Base-by-base conservation (phyloP, 139 green algal genomes). In the Micractinium sp. region DNA sequence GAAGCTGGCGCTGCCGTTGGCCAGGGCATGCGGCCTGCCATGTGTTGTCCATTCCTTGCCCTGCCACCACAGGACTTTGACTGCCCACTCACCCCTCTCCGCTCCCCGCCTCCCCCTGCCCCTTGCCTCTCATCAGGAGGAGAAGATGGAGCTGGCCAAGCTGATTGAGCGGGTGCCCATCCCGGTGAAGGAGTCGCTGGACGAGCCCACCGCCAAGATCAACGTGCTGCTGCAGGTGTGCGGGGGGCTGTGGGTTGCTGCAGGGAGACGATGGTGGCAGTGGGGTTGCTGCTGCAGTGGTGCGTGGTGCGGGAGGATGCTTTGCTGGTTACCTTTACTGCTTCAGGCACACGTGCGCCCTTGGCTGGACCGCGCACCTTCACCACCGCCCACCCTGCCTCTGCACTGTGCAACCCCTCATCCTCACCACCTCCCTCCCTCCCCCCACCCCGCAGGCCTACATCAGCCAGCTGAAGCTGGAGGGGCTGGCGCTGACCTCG, bases 91-190 rank as follows among this genome's bases (percentile, higher is more conserved):
- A 12, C 63, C 7, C 23, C 63, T 29, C 14, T 73, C 22, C 63
- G 7, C 20, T n/a, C 63, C 22, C 63, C 63, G 7, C 78, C 41
- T 69, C 25, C 36, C 36, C 18, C 2, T 80, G 74, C n/a, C 20
- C 74, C 18, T 16, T 80, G 16, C n/a, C 74, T 25, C 74, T 47
- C n/a, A n/a, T n/a, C 74, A 91, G 89, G 98, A 99, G 91, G 98
- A 99, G 95, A 99, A 99, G 95, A 85, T 99, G 86, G 97, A 99
- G 95, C 94, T 99, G 86, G 97, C 96, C 76, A 99, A 99, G 94
- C 94, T 99, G 89, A 94, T 99, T 79, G 98, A 99, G 88, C 93
- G 98, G 2, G 98, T 99, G 87, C 98, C 98, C 87, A 98, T 99
- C 76, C 98, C 98, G 33, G 95, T 99, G 35, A 99, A 99, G 94